phyloP scores from a whole-genome alignment of 2,329 filamentous ascomycete species.

The Sporothrix globosa region DNA sequence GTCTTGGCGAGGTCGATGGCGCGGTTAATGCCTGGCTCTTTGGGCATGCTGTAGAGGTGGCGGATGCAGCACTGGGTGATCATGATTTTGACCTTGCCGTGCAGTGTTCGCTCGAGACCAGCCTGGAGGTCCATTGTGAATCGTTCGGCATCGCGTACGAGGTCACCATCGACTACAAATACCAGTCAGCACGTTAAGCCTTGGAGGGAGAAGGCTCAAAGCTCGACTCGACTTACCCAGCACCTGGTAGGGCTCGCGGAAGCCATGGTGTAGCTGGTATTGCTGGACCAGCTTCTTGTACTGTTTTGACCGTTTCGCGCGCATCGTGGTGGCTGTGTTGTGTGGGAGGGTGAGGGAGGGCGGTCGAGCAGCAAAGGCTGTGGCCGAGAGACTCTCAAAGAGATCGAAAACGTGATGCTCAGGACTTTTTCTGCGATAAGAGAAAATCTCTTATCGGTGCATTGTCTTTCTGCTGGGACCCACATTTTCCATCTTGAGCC shows the following conservation, averaged over 20 bases:
- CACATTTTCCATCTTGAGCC: conserved; percentile 20
- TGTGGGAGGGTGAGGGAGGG: not conserved
- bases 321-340: conserved; percentile 33
- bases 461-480: conserved; percentile 26
- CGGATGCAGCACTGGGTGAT: conserved; percentile 38
- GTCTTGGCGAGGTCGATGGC: conserved; percentile 75
- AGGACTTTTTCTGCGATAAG: conserved; percentile 33
- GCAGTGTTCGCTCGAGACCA: conserved; percentile 77
- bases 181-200: not conserved
- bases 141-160: conserved; percentile 76
- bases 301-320: conserved; percentile 51
- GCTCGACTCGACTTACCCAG: conserved; percentile 56
- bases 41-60: conserved; percentile 36
- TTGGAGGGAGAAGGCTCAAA: not conserved
- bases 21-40: conserved; percentile 38
- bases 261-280: conserved; percentile 83
- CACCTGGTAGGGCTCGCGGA: conserved; percentile 93
- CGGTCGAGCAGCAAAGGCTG: not conserved
- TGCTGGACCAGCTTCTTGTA: conserved; percentile 87
- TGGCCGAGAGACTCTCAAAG: not conserved
- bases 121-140: conserved; percentile 89
- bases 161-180: conserved; percentile 71
- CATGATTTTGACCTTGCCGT: conserved; percentile 79
- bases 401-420: not conserved
- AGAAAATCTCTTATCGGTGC: conserved; percentile 33